Base-by-base conservation (phyloP, 306 rosid genomes). In the Leucaena leucocephala region DNA sequence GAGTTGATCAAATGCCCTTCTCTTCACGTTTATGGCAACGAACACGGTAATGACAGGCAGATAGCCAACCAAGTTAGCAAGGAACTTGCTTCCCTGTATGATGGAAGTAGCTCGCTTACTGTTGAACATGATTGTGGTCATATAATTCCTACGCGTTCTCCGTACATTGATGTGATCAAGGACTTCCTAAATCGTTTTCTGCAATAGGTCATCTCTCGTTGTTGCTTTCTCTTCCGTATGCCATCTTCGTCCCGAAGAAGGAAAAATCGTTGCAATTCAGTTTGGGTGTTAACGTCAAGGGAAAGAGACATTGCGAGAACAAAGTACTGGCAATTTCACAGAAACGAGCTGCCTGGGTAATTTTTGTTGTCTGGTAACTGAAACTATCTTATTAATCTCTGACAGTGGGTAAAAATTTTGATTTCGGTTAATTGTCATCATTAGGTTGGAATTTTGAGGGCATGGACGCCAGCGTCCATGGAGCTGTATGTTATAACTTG, bases 111-210 rank as follows among this genome's bases (percentile, higher is more conserved):
- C 82, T 85, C 89, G 61, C 89, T 79, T 62, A 78, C 77, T 22
- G 59, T 95, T 39, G 94, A 92, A 74, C 98, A 95, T 55, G 97
- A 85, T 72, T 80, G 46, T 65, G 98, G 98, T 64, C 98, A 95
- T 75, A 88, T 95, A 71, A 87, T 95, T 82, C 98, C 97, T 58
- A 83, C 97, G 3, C 87, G 91, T 15, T 63, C 94, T 49, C 98
- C 98, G 2, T 95, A 86, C 78, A 91, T 92, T 3, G 94, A 91
- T 71, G 84, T 84, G 80, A 86, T 95, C 40, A 91, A 81, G 87
- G 84, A 81, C 55, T 95, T 95, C 83, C 97, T 90, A 8, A 80
- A 76, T 13, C 88, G 87, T 43, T 95, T 90, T 85, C 76, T 84
- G 68, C 80, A 67, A 80, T 46, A 49, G 14, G 45, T 71, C 38